phyloP scores from a whole-genome alignment of 1,284 basidiomycete genomes.

The Tilletia indica region DNA sequence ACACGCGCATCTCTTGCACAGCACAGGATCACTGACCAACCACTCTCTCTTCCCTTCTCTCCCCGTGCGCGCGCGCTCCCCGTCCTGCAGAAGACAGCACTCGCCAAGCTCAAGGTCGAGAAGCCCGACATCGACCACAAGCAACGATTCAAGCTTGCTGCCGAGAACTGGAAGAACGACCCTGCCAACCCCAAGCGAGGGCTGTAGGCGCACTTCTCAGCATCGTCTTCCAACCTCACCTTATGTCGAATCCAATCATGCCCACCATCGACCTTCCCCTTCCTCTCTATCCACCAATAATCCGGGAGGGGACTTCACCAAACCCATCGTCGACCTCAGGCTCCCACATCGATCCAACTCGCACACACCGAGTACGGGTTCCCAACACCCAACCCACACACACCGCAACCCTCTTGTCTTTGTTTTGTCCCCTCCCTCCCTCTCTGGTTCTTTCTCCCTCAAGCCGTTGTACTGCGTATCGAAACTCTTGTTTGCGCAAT shows the following conservation, averaged over 20 bases:
- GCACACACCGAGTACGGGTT: no score
- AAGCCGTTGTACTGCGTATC: no score
- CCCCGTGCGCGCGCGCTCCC: background rate
- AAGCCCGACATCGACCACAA: conserved; percentile 42
- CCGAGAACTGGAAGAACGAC: conserved; percentile 36
- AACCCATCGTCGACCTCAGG: no score
- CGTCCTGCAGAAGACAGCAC: conserved; percentile 18
- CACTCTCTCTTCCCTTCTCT: background rate
- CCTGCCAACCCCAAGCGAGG: conserved; percentile 43
- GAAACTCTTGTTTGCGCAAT: background rate
- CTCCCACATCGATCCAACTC: no score
- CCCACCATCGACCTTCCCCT: background rate
- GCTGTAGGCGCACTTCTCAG: background rate
- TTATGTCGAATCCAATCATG: background rate
- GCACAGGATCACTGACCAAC: background rate
- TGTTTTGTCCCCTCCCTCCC: background rate
- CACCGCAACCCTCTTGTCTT: background rate
- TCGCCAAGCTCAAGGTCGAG: conserved; percentile 44
- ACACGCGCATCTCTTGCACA: background rate
- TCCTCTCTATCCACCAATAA: background rate
- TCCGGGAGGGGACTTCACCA: no score
- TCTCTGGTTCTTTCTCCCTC: background rate
- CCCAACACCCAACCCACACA: background rate
- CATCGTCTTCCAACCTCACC: background rate
- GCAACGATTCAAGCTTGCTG: conserved; percentile 48